Evolutionary conservation across 768 basidiomycete genomes (phyloP).

Genomic region (Dacryopinax spathularia): DNA sequence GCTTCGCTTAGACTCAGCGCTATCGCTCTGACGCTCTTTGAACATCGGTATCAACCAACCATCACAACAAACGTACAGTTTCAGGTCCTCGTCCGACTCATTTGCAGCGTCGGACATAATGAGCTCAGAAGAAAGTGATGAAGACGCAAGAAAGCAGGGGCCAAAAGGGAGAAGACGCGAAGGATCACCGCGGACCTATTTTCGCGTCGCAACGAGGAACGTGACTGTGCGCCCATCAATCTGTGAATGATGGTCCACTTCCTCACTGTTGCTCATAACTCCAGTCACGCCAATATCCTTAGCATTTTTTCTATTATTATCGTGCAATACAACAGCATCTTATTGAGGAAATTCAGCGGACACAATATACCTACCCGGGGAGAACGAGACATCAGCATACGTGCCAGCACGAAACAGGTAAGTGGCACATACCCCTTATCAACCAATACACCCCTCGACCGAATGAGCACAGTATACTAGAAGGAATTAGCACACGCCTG

Average conservation of each 20-base stretch:
- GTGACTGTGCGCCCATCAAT: neutral
- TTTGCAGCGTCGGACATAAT: neutral
- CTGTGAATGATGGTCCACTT: too few species aligned
- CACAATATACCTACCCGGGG: neutral
- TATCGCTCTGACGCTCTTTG: neutral
- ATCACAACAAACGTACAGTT: neutral
- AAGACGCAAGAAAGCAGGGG: too few species aligned
- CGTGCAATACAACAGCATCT: neutral
- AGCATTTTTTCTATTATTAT: neutral
- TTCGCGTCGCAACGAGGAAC: neutral
- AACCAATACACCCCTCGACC: neutral
- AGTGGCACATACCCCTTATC: neutral
- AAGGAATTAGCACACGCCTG: neutral
- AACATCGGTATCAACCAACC: neutral
- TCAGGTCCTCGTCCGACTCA: neutral
- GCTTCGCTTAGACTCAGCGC: neutral
- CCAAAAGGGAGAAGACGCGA: too few species aligned
- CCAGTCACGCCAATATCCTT: neutral
- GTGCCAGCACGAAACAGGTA: neutral
- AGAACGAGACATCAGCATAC: neutral
- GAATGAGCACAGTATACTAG: conserved; percentile 11
- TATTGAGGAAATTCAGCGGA: neutral
- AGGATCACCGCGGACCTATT: neutral
- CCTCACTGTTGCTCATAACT: too few species aligned
- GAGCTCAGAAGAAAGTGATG: neutral